Base-by-base conservation (phyloP, 225 moss, liverwort and hornwort species). In the Bryoerythrophyllum caledonicum region DNA sequence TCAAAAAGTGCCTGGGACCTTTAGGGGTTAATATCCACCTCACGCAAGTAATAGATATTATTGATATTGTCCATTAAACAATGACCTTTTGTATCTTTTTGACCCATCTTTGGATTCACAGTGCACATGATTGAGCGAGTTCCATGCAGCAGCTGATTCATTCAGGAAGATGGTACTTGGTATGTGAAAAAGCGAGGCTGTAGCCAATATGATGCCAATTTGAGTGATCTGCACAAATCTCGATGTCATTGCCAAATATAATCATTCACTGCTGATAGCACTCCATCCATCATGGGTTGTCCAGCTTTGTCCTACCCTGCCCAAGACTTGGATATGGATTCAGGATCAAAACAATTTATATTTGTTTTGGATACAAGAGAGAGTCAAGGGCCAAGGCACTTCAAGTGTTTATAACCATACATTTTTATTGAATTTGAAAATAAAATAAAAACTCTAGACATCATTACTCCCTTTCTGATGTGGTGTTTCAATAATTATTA, bases 21-120 rank as follows among this genome's bases (percentile, higher is more conserved):
- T 32, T 5, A 32, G 32, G 32, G 32, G 32, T 32, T 32, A 3
- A 5, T 32, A 32, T 32, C 32, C 54, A 23, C 54, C 23, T 55
- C 54, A 23, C 1, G 10, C n/a, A 63, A 10, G 2, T 38, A 0
- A 60, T 20, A 2, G n/a, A 37, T 10, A n/a, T 46, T 17, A 14
- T 27, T 10, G 25, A 17, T 48, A 28, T 28, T 0, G 14, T 10
- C 12, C 20, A 20, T 49, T 5, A 32, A 17, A 51, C 12, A 67
- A n/a, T 30, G 1, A 10, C 28, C 48, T 20, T 66, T 67, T 2
- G 2, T 13, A 15, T 7, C 7, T 35, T 58, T 73, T 63, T 52
- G 63, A 74, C 63, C n/a, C n/a, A n/a, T n/a, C n/a, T n/a, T 63
- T 74, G 24, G 52, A 74, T 63, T 63, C 63, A 23, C 3, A 5